Percentiles rank a stretch among this genome's conserved stretches.
phyloP scores from a whole-genome alignment of 2,329 filamentous ascomycete species.

The Sclerotinia sclerotiorum region DNA sequence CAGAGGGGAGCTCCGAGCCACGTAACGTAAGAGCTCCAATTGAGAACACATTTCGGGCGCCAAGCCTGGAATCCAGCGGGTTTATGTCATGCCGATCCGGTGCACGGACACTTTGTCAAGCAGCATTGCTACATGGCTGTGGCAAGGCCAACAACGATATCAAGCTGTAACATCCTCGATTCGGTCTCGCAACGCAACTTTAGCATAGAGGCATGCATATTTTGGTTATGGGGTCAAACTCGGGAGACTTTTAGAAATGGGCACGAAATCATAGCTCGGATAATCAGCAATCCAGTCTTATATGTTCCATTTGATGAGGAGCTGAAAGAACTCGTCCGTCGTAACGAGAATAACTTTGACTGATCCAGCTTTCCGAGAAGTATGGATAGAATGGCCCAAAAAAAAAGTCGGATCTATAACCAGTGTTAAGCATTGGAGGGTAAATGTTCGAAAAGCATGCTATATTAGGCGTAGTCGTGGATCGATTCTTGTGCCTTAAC shows the following conservation, averaged over 20 bases:
- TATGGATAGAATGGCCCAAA: not conserved
- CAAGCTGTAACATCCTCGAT: too few species aligned
- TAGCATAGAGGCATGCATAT: not conserved
- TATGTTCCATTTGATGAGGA: not conserved
- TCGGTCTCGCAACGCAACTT: too few species aligned
- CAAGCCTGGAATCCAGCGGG: not conserved
- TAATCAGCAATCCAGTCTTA: not conserved
- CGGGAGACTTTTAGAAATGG: not conserved
- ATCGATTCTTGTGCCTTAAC: not conserved
- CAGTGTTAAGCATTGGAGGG: not conserved
- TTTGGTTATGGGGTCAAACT: not conserved
- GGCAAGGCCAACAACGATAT: too few species aligned
- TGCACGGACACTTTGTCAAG: not conserved
- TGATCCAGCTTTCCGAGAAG: not conserved
- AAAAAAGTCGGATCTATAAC: not conserved
- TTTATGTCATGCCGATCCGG: constrained; percentile 7
- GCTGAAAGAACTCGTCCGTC: not conserved
- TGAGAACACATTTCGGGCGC: constrained; percentile 22
- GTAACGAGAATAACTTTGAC: not conserved
- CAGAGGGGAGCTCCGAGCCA: constrained; percentile 21
- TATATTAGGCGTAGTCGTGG: not conserved
- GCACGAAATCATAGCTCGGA: not conserved
- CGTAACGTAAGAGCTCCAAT: constrained; percentile 26
- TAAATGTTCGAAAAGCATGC: not conserved
- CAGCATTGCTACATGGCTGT: too few species aligned